Conservation (phyloP, 2,329 filamentous ascomycete species). For the Botrytis fabae region DNA sequence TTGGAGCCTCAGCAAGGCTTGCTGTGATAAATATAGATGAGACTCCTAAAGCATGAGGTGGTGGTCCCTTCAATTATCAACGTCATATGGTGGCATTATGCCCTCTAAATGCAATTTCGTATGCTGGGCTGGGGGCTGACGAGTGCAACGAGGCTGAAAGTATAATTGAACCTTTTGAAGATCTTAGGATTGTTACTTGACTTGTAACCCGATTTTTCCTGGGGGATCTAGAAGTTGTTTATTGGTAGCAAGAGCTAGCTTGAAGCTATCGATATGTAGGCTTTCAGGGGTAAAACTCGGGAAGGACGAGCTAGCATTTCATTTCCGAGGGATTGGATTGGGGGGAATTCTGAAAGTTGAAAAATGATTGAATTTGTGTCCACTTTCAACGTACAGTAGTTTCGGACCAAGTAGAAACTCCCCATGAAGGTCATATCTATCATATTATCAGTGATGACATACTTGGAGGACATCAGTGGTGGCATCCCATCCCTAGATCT, state of each 20-base stretch:
- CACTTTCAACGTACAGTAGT: not conserved
- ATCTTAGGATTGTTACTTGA: not conserved
- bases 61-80: not conserved
- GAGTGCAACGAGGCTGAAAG: not conserved
- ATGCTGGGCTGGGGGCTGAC: not conserved
- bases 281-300: constrained; percentile 9
- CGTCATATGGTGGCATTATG: not conserved
- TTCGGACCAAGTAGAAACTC: not conserved
- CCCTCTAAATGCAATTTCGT: not conserved
- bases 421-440: not conserved
- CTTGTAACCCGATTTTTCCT: not conserved
- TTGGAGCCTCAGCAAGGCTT: constrained; percentile 1
- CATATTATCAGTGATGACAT: not conserved
- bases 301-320: constrained; percentile 11
- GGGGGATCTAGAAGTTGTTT: not conserved
- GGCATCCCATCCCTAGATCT: not conserved
- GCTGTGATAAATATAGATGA: not conserved
- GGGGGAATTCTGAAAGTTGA: not conserved
- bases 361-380: not conserved
- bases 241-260: not conserved
- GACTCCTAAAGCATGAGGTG: not conserved
- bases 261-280: not conserved
- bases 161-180: not conserved
- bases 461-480: not conserved
- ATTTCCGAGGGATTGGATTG: constrained; percentile 5